Evolutionary conservation across 2,329 filamentous ascomycete genomes (phyloP).

Genomic region (Fusarium dlaminii): DNA sequence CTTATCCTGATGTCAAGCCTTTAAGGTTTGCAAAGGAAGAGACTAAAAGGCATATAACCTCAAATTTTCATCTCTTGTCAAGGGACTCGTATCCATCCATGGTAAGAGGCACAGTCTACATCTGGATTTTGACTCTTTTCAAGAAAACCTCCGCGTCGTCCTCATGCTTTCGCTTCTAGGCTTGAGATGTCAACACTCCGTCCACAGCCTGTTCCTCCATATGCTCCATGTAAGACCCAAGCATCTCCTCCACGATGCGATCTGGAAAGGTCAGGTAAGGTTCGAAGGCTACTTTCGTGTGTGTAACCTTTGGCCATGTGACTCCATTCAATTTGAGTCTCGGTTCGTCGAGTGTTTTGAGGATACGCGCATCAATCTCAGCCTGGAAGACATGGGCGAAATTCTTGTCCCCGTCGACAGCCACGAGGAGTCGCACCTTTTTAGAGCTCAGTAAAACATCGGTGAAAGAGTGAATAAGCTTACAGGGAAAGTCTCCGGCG

Average conservation of each 20-base stretch:
- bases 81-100: no score
- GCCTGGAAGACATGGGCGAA: background rate
- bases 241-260: background rate
- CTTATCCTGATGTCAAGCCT: no score
- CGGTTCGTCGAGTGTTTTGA: background rate
- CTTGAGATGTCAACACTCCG: no score
- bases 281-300: background rate
- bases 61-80: background rate
- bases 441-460: background rate
- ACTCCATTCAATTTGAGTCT: background rate
- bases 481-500: background rate
- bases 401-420: background rate
- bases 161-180: background rate
- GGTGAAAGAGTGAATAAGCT: fast-evolving
- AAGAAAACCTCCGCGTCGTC: fast-evolving
- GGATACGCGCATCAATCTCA: background rate
- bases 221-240: background rate
- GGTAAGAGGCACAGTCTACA: background rate
- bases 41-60: background rate
- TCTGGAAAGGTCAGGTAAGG: background rate
- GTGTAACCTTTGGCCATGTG: background rate
- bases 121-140: fast-evolving
- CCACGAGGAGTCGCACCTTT: background rate
- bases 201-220: background rate
- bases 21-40: background rate